Conservation (phyloP, 768 basidiomycete species). For the Leccinum subgranulosum region DNA sequence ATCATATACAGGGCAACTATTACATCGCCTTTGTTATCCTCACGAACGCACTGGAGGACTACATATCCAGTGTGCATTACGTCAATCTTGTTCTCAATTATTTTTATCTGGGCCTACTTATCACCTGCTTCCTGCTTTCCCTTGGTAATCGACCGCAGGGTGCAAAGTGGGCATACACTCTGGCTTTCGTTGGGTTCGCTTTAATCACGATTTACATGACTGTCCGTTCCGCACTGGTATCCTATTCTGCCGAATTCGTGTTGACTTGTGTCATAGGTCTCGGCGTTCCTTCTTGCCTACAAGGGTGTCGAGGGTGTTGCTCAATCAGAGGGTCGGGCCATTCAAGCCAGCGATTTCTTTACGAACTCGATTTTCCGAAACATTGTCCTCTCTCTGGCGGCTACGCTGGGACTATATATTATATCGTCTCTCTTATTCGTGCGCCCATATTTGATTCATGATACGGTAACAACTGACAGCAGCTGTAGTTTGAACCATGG, state of each 20-base stretch:
- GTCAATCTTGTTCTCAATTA: slow-evolving; percentile 81
- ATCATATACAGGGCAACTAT: slow-evolving; percentile 66
- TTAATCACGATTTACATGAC: slow-evolving; percentile 97
- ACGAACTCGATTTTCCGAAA: slow-evolving; percentile 79
- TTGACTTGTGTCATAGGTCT: slow-evolving; percentile 42
- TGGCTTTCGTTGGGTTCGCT: slow-evolving; percentile 83
- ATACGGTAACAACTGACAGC: background rate
- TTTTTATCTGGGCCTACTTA: slow-evolving; percentile 81
- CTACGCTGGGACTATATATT: slow-evolving; percentile 89
- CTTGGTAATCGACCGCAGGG: slow-evolving; percentile 93
- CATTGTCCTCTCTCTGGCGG: slow-evolving; percentile 80
- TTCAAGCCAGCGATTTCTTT: slow-evolving; percentile 62
- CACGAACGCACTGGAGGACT: slow-evolving; percentile 63
- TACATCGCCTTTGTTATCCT: slow-evolving; percentile 87
- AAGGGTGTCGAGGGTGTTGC: slow-evolving; percentile 70
- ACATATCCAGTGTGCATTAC: slow-evolving; percentile 60
- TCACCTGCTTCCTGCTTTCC: slow-evolving; percentile 84
- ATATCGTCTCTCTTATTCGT: slow-evolving; percentile 82
- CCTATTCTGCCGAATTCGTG: background rate
- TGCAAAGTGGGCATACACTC: slow-evolving; percentile 81
- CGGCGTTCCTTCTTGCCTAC: slow-evolving; percentile 80
- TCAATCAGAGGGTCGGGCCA: slow-evolving; percentile 39
- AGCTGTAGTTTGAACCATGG: slow-evolving; percentile 87
- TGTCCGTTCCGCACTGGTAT: slow-evolving; percentile 38
- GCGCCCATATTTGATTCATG: slow-evolving; percentile 32